Evolutionary conservation across 805 yeast species (phyloP), one percentile per base, ranked within the genome.

Genomic region (Yarrowia sp.): DNA sequence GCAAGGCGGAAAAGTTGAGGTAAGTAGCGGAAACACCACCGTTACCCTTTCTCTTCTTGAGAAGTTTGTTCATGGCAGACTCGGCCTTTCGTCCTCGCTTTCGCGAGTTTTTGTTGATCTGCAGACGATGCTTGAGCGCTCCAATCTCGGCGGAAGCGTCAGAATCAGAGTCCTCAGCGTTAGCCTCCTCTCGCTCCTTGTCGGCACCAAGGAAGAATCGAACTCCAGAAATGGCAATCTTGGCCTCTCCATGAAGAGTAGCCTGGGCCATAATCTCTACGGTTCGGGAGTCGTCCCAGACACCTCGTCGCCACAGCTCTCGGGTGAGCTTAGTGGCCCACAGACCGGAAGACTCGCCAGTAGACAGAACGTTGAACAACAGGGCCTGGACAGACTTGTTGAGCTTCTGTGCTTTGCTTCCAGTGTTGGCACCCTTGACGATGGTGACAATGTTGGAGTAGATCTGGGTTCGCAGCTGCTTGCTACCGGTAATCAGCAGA

Each of bases 251-350:
- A 75, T 92, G 97, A 71, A 91, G 79, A 1, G 98, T 92, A 0
- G 98, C 98, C 74, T 92, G 95, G 1, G 97, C 89, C 98, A 95
- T 93, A 75, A 95, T 87, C 79, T 95, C 99, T n/a, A 95, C 97
- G 0, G 98, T 89, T 74, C 98, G 84, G 0, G 97, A 86, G 77
- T 95, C 99, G 78, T 92, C 98, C 99, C 99, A 95, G 70, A 95
- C 90, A 75, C 97, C 97, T 77, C 98, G 85, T 81, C 97, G 86
- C 99, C 99, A 95, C 65, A 95, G 82, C 78, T 95, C 98, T 76
- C 98, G 86, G 5, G 98, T 92, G 69, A 95, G 81, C 75, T 92
- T 93, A 2, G 98, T 91, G 8, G 98, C 98, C 98, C 98, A 95
- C 32, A 95, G 80, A 45, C 97, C 97, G 74, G 89, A 91, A 49